phyloP scores from a whole-genome alignment of 2,329 filamentous ascomycete genomes.

The Cercospora citrullina region DNA sequence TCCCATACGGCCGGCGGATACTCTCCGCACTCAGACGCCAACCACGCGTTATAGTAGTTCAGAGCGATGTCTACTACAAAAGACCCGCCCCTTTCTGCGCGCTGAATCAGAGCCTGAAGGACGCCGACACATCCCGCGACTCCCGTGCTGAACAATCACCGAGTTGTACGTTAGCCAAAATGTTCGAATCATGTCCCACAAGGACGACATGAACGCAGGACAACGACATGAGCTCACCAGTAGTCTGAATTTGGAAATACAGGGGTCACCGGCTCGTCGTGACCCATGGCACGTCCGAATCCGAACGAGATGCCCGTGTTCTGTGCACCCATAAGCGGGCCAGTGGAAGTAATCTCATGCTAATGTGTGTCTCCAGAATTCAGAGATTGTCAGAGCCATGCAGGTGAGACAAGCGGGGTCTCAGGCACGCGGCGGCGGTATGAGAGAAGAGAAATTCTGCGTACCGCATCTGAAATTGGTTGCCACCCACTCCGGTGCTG shows the following conservation, averaged over 20 bases:
- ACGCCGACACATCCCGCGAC: neutral
- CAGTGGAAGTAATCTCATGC: neutral
- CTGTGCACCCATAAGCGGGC: neutral
- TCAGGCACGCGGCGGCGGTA: neutral
- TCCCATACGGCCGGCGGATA: neutral
- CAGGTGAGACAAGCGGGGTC: neutral
- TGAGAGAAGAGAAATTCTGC: neutral
- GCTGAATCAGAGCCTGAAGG: neutral
- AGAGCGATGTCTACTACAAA: neutral
- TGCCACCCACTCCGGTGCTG: neutral
- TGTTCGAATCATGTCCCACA: neutral
- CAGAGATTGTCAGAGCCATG: neutral
- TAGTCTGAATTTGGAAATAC: neutral
- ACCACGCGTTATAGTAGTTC: neutral
- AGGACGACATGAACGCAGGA: neutral
- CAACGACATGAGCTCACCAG: neutral
- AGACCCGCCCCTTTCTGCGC: neutral
- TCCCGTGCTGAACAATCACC: neutral
- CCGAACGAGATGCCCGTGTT: neutral
- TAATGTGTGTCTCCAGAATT: neutral
- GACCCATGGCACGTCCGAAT: neutral
- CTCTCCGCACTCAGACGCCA: neutral
- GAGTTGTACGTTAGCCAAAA: neutral
- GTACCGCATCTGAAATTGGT: neutral
- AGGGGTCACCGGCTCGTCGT: neutral